Percentiles rank a stretch among this genome's conserved stretches.
These are phyloP conservation scores for Euphrasia confusa DNA, from an alignment of 257 asterid genomes.

Conservation along the genomic window DNA sequence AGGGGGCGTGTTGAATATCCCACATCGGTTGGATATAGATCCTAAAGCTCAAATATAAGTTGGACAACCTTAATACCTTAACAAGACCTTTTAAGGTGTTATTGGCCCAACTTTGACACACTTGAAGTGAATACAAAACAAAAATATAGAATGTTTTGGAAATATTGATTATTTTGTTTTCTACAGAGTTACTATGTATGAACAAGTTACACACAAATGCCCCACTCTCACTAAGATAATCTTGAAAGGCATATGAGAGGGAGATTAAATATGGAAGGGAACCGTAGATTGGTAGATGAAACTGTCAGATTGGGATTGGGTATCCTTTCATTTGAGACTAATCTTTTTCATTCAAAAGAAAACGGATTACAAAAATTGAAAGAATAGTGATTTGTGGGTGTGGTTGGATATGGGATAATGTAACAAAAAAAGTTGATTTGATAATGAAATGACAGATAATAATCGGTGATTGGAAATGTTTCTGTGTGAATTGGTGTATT, in stretches of 20 bases:
- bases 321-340: neutral
- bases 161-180: neutral
- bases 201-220: neutral
- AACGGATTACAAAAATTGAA: neutral
- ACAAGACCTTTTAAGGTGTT: too few relatives aligned
- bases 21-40: too few relatives aligned
- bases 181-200: neutral
- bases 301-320: neutral
- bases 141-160: neutral
- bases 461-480: neutral
- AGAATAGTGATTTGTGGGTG: neutral
- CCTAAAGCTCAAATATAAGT: too few relatives aligned
- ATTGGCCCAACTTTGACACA: too few relatives aligned
- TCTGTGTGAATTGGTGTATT: neutral
- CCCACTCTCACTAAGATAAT: slow-evolving; percentile 1
- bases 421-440: neutral
- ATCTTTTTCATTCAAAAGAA: neutral
- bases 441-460: neutral
- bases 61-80: too few relatives aligned
- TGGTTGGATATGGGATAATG: slow-evolving; percentile 1
- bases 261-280: neutral
- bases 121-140: neutral
- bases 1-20: too few relatives aligned
- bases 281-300: neutral
- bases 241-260: neutral